phyloP scores from a whole-genome alignment of 306 rosid species.

The Sophora flavescens region DNA sequence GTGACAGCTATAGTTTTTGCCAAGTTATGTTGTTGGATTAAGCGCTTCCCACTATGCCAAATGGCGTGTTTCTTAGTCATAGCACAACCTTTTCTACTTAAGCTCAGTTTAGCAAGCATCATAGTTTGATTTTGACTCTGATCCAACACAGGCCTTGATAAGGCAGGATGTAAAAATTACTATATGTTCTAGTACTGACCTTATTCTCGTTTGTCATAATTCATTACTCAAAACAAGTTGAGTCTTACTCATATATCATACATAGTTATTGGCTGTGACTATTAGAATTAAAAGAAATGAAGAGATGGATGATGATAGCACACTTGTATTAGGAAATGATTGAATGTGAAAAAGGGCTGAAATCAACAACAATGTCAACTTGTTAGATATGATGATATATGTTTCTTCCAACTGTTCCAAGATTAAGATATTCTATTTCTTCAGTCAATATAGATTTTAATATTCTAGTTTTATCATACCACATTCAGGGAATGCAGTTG shows the following conservation, averaged over 20 bases:
- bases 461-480: neutral
- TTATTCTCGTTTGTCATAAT: neutral
- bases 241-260: neutral
- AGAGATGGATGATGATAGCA: constrained; percentile 15
- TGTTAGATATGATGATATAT: neutral
- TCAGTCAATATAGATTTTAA: neutral
- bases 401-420: neutral
- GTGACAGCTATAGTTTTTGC: neutral
- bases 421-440: neutral
- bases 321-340: neutral
- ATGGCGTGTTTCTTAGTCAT: neutral
- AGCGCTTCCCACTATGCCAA: neutral
- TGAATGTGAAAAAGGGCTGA: neutral
- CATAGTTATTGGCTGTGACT: neutral
- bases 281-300: neutral
- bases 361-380: neutral
- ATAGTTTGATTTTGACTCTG: neutral
- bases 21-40: neutral
- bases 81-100: too few species aligned
- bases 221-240: neutral
- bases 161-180: neutral
- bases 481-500: constrained; percentile 2
- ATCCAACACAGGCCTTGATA: neutral
- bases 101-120: neutral
- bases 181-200: neutral